Evolutionary conservation across 306 rosid species (phyloP).

Genomic region (Pterocarpus santalinus): DNA sequence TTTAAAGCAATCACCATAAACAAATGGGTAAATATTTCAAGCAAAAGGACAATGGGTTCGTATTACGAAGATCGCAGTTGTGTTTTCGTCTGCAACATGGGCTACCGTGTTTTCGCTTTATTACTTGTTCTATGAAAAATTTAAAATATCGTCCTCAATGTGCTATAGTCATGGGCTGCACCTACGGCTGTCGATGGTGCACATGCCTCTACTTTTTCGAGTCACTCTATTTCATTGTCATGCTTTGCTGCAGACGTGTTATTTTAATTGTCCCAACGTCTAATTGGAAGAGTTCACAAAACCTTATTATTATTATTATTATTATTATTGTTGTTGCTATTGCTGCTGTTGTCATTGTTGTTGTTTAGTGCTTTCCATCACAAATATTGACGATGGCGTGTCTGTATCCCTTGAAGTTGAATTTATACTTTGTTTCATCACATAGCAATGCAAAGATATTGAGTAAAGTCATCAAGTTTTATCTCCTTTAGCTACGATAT

Average conservation of each 20-base stretch:
- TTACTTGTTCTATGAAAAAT: conserved; percentile 30
- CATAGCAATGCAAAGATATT: too few species aligned
- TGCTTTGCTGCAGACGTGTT: neutral
- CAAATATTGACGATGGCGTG: too few species aligned
- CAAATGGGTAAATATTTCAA: neutral
- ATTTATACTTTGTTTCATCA: too few species aligned
- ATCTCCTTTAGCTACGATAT: neutral
- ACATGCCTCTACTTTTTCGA: conserved; percentile 40
- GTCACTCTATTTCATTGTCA: neutral
- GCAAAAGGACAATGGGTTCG: conserved; percentile 39
- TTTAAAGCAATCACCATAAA: too few species aligned
- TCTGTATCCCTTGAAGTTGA: too few species aligned
- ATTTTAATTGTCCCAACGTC: neutral
- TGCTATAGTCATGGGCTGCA: conserved; percentile 39
- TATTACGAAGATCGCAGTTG: conserved; percentile 21
- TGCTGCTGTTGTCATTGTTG: too few species aligned
- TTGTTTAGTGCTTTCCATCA: too few species aligned
- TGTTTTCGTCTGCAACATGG: conserved; percentile 21
- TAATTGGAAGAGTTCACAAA: too few species aligned
- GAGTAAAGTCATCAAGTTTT: neutral
- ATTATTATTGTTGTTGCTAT: too few species aligned
- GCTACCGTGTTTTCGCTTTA: conserved; percentile 21
- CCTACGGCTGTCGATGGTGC: conserved; percentile 8
- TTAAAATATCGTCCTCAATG: neutral
- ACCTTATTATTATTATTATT: too few species aligned